A percentile compares a stretch with the other conserved stretches of the same genome.
Evolutionary conservation across 768 basidiomycete species (phyloP).

Genomic region (Pulveroboletus sp.): DNA sequence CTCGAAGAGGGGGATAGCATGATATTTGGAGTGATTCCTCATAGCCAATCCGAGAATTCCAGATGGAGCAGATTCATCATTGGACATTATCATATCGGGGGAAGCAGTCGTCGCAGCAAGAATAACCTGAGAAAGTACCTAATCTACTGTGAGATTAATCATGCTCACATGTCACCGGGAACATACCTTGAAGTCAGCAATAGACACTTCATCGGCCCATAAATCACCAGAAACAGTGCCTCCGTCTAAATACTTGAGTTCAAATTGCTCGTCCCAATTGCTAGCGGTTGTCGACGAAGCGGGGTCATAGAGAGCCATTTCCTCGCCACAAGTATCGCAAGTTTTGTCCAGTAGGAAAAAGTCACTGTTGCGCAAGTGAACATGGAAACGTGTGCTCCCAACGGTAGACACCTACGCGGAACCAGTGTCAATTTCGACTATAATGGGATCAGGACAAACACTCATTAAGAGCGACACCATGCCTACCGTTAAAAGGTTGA

Average conservation of each 20-base stretch:
- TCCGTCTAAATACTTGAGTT: neutral
- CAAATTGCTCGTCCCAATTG: neutral
- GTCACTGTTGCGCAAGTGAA: conserved; percentile 17
- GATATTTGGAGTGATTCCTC: conserved; percentile 34
- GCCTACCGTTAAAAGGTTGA: neutral
- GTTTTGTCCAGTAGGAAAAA: conserved; percentile 17
- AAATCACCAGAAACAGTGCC: conserved; percentile 1
- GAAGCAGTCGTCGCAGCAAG: conserved; percentile 5
- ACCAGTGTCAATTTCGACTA: conserved; percentile 29
- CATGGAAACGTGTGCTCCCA: neutral
- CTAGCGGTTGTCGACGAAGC: neutral
- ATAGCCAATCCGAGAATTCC: conserved; percentile 39
- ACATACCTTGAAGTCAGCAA: conserved; percentile 10
- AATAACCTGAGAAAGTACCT: conserved; percentile 5
- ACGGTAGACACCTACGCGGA: conserved; percentile 9
- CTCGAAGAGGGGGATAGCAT: conserved; percentile 36
- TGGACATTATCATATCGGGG: neutral
- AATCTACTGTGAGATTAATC: neutral
- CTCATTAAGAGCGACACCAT: neutral
- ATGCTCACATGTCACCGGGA: neutral
- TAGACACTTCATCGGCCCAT: conserved; percentile 4
- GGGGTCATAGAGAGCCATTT: conserved; percentile 32
- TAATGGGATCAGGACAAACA: neutral
- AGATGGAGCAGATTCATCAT: conserved; percentile 8
- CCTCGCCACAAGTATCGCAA: conserved; percentile 21